These are phyloP conservation scores for Rhynchospora pubera DNA, from an alignment of 176 grass and related monocot genomes.

Conservation along the genomic window DNA sequence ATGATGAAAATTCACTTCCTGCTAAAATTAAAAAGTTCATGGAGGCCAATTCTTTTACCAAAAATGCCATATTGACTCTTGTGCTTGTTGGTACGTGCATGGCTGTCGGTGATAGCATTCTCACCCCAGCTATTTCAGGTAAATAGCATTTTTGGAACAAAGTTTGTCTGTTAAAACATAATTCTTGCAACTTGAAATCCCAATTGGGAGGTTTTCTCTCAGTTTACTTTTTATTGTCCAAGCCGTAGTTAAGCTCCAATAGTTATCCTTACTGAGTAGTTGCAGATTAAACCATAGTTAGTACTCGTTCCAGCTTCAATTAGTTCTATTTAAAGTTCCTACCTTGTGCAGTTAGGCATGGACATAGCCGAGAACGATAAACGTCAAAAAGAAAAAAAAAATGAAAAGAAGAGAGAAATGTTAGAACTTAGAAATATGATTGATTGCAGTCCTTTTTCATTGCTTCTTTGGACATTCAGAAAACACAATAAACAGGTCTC, in stretches of 20 bases:
- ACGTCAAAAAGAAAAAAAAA: not conserved
- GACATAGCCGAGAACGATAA: not conserved
- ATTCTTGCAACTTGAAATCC: not conserved
- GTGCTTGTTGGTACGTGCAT: slow-evolving; percentile 81
- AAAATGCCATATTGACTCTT: slow-evolving; percentile 64
- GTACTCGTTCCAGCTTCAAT: not conserved
- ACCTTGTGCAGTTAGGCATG: not conserved
- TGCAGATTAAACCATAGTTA: not conserved
- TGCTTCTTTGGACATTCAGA: not conserved
- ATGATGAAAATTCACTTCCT: slow-evolving; percentile 73
- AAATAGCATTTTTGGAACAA: not conserved
- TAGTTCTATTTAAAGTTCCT: not conserved
- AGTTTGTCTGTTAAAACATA: not conserved
- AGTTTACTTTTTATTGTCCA: not conserved
- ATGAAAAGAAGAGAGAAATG: not conserved
- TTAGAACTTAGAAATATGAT: not conserved
- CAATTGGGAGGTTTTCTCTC: not conserved
- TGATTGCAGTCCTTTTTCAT: not conserved
- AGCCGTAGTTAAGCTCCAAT: not conserved
- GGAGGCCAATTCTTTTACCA: slow-evolving; percentile 54
- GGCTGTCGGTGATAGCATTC: slow-evolving; percentile 74
- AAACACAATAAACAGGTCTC: not conserved
- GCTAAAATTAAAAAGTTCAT: slow-evolving; percentile 75
- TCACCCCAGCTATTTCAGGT: slow-evolving; percentile 89
- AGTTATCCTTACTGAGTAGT: not conserved